Conservation (phyloP, 352 stramenopile genomes). For the Pythium utonaiense region DNA sequence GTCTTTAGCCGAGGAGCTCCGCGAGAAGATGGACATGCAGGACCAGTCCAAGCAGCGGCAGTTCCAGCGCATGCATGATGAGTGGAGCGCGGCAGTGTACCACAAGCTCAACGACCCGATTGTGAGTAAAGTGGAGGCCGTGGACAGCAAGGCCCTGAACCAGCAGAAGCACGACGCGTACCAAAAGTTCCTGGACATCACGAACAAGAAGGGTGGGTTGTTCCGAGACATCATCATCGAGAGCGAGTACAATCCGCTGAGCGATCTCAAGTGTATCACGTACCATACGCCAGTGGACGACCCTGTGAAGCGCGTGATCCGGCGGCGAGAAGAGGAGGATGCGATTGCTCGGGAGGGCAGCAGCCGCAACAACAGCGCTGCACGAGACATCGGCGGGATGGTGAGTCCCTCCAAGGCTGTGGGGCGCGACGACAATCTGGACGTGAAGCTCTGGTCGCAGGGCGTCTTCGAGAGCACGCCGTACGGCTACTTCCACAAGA, state of each 20-base stretch:
- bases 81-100: slow-evolving; percentile 63
- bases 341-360: slow-evolving; percentile 47
- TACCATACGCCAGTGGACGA: slow-evolving; percentile 55
- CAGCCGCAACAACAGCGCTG: slow-evolving; percentile 6
- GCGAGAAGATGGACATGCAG: slow-evolving; percentile 59
- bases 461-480: slow-evolving; percentile 74
- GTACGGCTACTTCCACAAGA: slow-evolving; percentile 85
- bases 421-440: slow-evolving; percentile 61
- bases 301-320: slow-evolving; percentile 59
- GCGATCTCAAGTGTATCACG: slow-evolving; percentile 51
- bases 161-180: slow-evolving; percentile 57
- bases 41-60: slow-evolving; percentile 58
- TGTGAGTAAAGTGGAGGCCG: slow-evolving; percentile 40
- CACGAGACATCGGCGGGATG: not conserved
- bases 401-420: slow-evolving; percentile 7
- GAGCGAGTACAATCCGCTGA: slow-evolving; percentile 80
- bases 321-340: slow-evolving; percentile 63
- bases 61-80: slow-evolving; percentile 68
- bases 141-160: slow-evolving; percentile 43
- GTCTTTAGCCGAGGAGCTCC: slow-evolving; percentile 52
- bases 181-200: slow-evolving; percentile 76
- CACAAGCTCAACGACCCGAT: slow-evolving; percentile 74
- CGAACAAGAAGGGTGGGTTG: slow-evolving; percentile 75
- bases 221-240: slow-evolving; percentile 86
- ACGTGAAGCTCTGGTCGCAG: slow-evolving; percentile 73